Conservation (phyloP, 2,329 filamentous ascomycete species). For the Colletotrichum orbiculare region DNA sequence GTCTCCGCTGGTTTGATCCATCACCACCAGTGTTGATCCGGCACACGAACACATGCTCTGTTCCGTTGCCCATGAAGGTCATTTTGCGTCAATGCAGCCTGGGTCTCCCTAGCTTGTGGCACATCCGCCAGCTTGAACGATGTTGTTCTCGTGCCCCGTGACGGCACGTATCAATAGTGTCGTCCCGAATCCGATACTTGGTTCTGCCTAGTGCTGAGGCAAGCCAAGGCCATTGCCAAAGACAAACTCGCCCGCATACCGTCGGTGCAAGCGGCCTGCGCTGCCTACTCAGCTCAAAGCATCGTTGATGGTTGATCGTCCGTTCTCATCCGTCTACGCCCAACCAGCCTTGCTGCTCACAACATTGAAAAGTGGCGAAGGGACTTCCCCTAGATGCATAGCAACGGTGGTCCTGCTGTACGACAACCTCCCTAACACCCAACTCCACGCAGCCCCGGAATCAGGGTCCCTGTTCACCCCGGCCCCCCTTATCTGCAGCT, state of each 20-base stretch:
- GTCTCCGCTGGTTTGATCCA: conserved; percentile 13
- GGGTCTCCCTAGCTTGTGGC: conserved; percentile 12
- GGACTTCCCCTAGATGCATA: neutral
- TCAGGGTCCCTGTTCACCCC: conserved; percentile 9
- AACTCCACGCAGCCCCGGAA: conserved; percentile 3
- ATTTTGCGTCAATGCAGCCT: neutral
- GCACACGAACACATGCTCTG: conserved; percentile 28
- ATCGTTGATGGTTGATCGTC: too few species aligned
- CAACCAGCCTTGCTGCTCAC: neutral
- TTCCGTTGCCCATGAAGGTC: conserved; percentile 1
- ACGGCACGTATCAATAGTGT: conserved; percentile 25
- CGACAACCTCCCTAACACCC: conserved; percentile 19
- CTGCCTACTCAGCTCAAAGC: neutral
- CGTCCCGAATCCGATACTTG: conserved; percentile 18
- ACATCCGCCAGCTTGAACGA: conserved; percentile 14
- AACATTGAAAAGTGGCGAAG: neutral
- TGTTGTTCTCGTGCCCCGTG: conserved; percentile 29
- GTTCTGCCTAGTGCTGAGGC: conserved; percentile 30
- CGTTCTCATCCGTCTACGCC: conserved; percentile 8
- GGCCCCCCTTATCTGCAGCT: conserved; percentile 22
- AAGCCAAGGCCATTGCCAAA: conserved; percentile 27
- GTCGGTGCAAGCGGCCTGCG: conserved; percentile 26
- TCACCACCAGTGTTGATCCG: conserved; percentile 15
- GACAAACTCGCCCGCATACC: conserved; percentile 27
- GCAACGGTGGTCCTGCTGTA: conserved; percentile 8